A percentile compares a stretch with the other conserved stretches of the same genome.
Conservation (phyloP, 495 filamentous ascomycete species). For the Pseudomonodictys pantanalensis region DNA sequence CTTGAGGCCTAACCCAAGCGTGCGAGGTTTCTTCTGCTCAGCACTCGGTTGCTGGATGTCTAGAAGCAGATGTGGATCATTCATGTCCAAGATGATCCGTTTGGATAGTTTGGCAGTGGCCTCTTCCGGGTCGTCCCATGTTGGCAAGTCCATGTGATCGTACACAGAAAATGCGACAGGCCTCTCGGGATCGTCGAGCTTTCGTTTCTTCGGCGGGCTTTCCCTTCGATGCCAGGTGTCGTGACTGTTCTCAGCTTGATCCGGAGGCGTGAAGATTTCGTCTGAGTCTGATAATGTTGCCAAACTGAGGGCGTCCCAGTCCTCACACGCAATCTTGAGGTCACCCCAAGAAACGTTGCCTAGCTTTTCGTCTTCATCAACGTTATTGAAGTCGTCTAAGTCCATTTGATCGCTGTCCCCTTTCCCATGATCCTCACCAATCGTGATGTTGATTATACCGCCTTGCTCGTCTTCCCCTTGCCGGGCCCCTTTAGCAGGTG, state of each 20-base stretch:
- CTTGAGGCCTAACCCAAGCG: conserved; percentile 46
- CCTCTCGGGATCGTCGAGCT: background rate
- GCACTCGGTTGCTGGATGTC: conserved; percentile 53
- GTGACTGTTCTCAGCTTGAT: no score
- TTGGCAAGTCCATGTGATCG: conserved; percentile 47
- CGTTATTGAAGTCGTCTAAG: conserved; percentile 42
- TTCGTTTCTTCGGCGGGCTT: conserved; percentile 22
- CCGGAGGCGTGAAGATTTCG: no score
- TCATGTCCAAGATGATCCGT: conserved; percentile 77
- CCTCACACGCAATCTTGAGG: conserved; percentile 73
- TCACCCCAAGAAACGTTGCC: conserved; percentile 71
- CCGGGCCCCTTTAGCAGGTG: conserved; percentile 52
- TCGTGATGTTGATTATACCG: conserved; percentile 57
- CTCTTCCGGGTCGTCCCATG: conserved; percentile 59
- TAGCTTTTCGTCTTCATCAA: conserved; percentile 62
- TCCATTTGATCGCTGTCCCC: conserved; percentile 54
- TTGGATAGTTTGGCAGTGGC: conserved; percentile 68
- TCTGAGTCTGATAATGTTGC: conserved; percentile 26
- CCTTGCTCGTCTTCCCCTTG: conserved; percentile 52
- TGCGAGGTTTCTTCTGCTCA: conserved; percentile 37
- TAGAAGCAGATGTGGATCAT: conserved; percentile 82
- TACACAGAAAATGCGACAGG: conserved; percentile 40
- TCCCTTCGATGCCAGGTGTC: conserved; percentile 15
- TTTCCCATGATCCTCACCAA: conserved; percentile 50
- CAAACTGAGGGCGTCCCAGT: conserved; percentile 57